A percentile compares a stretch with the other conserved stretches of the same genome.
Conservation (phyloP, 2,329 filamentous ascomycete genomes). For the Ophiostoma pallidulum region DNA sequence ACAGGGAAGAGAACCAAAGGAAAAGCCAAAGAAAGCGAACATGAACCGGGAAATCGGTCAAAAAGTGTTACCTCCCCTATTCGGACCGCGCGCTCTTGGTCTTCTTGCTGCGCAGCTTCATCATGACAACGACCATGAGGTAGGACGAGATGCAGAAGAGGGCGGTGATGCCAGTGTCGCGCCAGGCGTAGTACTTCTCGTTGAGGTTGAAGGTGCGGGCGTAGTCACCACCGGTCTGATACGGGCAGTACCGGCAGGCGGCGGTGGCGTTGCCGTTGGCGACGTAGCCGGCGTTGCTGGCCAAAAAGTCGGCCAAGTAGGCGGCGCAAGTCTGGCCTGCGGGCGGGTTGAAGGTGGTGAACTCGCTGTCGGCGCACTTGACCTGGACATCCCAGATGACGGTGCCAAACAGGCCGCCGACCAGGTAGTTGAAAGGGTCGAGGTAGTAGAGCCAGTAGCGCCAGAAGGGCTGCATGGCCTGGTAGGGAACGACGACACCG, state of each 20-base stretch:
- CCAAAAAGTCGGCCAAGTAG: slow-evolving; percentile 46
- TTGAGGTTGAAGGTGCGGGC: slow-evolving; percentile 48
- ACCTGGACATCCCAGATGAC: slow-evolving; percentile 38
- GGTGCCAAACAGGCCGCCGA: slow-evolving; percentile 46
- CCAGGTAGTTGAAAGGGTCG: slow-evolving; percentile 54
- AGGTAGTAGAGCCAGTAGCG: slow-evolving; percentile 54
- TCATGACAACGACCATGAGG: slow-evolving; percentile 33
- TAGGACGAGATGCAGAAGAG: slow-evolving; percentile 49
- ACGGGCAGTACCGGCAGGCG: slow-evolving; percentile 50
- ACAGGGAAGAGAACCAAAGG: background rate
- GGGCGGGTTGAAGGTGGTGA: slow-evolving; percentile 42
- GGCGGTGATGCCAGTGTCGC: slow-evolving; percentile 49
- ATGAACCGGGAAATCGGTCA: background rate
- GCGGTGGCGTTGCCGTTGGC: slow-evolving; percentile 53
- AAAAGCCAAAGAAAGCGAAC: background rate
- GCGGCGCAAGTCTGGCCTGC: slow-evolving; percentile 43
- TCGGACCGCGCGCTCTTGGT: slow-evolving; percentile 36
- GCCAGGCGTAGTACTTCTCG: slow-evolving; percentile 56
- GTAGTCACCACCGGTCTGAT: slow-evolving; percentile 48
- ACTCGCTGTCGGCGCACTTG: slow-evolving; percentile 37
- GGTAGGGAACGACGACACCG: slow-evolving; percentile 62
- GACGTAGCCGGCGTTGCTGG: slow-evolving; percentile 34
- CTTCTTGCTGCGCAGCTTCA: slow-evolving; percentile 40
- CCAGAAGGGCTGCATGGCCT: slow-evolving; percentile 57
- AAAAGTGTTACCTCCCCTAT: too few species aligned